Base-by-base conservation (phyloP, 768 basidiomycete genomes). In the Auriscalpium microsporum region DNA sequence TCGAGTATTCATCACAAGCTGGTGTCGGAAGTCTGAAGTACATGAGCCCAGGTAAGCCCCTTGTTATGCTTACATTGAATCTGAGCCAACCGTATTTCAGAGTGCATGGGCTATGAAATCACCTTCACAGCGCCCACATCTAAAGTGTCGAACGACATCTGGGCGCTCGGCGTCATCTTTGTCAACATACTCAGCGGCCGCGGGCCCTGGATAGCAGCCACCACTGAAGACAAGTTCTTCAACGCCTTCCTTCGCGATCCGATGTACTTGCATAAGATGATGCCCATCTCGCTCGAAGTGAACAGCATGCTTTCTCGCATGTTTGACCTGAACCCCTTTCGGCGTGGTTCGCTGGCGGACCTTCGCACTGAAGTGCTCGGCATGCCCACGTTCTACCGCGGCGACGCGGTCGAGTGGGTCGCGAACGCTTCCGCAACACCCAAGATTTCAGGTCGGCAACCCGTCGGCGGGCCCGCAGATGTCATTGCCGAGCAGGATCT, bases 321-420 rank as follows among this genome's bases (percentile, higher is more conserved):
- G 60, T 91, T 93, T 72, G 68, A 73, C 13, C 68, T 84, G 54
- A 81, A 90, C 65, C 84, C 87, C 8, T 55, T 69, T 1, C 63
- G 68, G 23, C 84, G 90, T 42, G 81, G 86, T 55, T 72, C 79
- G 21, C 71, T 94, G 44, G 68, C 73, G 8, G 78, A 84, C 11
- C 73, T 94, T 4, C 78, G 84, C 35, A 59, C 68, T 49, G 77
- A 76, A 52, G 75, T 94, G 62, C 60, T 77, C 21, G 66, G 68
- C 8, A 70, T 86, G 33, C 74, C 80, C 36, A 76, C 79, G 6
- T 85, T 90, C 73, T 85, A 28, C 28, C 4, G 28, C 28, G 28
- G 80, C 63, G 73, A 79, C 74, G 69, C 74, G 21, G 74, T 78
- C 23, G 71, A 72, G 45, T 79, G 81, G 60, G 66, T 81, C 37